A percentile compares a stretch with the other conserved stretches of the same genome.
These are phyloP conservation scores for Tolypocladium amazonense DNA, from an alignment of 2,329 filamentous ascomycete species.

Conservation along the genomic window DNA sequence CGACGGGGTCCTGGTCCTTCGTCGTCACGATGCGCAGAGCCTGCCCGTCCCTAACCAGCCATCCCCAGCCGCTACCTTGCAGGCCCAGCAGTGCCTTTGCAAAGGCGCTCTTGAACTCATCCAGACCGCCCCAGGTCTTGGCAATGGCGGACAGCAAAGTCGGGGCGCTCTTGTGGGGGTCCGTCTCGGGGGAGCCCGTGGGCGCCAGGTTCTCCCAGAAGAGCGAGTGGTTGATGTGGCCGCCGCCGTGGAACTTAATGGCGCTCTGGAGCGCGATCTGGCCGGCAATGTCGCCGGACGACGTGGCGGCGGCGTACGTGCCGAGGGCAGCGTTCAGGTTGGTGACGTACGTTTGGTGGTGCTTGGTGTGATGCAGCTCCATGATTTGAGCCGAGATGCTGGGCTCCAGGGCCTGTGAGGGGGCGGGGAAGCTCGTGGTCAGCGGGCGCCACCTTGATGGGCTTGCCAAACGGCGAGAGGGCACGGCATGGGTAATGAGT, in stretches of 20 bases:
- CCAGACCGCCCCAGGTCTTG: conserved; percentile 57
- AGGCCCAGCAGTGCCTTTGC: conserved; percentile 55
- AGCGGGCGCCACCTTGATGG: conserved; percentile 4
- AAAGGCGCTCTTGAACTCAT: conserved; percentile 57
- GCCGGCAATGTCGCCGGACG: conserved; percentile 46
- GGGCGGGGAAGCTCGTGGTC: not conserved
- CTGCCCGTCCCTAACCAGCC: conserved; percentile 59
- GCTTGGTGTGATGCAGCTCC: conserved; percentile 70
- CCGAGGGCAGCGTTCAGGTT: conserved; percentile 60
- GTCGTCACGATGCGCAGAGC: conserved; percentile 64
- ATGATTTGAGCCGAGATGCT: conserved; percentile 71
- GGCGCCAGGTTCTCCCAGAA: conserved; percentile 83
- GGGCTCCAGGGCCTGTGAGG: conserved; percentile 54
- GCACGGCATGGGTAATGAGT: not conserved
- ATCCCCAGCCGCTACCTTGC: conserved; percentile 82
- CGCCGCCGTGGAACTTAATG: conserved; percentile 83
- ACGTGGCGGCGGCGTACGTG: conserved; percentile 45
- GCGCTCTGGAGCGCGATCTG: conserved; percentile 59
- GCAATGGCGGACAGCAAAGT: conserved; percentile 50
- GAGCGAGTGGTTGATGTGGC: conserved; percentile 85
- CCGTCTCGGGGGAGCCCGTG: conserved; percentile 43
- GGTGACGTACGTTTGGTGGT: conserved; percentile 69
- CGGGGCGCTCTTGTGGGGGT: conserved; percentile 40
- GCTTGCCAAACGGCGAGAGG: not conserved
- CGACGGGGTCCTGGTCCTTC: conserved; percentile 77